Conservation (phyloP, 1,284 basidiomycete species). For the Ganoderma lingzhi region DNA sequence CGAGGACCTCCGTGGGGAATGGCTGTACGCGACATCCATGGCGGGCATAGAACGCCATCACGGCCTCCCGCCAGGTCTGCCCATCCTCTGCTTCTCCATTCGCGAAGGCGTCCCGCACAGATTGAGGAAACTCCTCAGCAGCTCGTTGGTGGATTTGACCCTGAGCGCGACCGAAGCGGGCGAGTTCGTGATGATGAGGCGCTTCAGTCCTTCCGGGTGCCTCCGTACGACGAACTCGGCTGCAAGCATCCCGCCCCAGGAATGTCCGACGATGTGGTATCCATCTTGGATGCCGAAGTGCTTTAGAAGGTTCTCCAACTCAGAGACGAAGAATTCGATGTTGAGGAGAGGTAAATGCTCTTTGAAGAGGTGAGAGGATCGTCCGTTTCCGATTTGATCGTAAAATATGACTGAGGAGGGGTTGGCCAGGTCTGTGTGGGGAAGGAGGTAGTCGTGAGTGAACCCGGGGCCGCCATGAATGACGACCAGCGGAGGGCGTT, state of each 20-base stretch:
- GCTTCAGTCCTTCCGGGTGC: conserved; percentile 37
- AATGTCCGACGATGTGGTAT: conserved; percentile 43
- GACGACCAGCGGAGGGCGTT: conserved; percentile 29
- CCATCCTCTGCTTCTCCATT: conserved; percentile 37
- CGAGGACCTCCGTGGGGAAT: conserved; percentile 32
- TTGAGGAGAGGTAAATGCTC: conserved; percentile 41
- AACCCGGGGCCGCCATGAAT: conserved; percentile 40
- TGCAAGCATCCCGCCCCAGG: conserved; percentile 45
- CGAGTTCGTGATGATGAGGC: conserved; percentile 38
- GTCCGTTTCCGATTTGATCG: conserved; percentile 44
- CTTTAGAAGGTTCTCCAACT: conserved; percentile 41
- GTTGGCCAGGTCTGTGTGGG: conserved; percentile 35
- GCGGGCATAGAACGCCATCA: conserved; percentile 31
- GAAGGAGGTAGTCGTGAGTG: conserved; percentile 36
- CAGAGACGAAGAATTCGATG: conserved; percentile 42
- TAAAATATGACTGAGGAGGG: conserved; percentile 42
- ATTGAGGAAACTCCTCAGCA: conserved; percentile 34
- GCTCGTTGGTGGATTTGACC: conserved; percentile 28
- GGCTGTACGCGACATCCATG: conserved; percentile 37
- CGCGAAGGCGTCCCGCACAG: conserved; percentile 35
- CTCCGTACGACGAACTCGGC: conserved; percentile 33
- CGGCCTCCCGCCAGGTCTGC: conserved; percentile 34
- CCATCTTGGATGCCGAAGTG: conserved; percentile 37
- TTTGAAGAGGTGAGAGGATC: conserved; percentile 41
- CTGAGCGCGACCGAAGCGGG: conserved; percentile 36